Percentiles rank a stretch among this genome's conserved stretches.
These are phyloP conservation scores for Sphaerulina populicola DNA, from an alignment of 2,329 filamentous ascomycete genomes.

Conservation along the genomic window DNA sequence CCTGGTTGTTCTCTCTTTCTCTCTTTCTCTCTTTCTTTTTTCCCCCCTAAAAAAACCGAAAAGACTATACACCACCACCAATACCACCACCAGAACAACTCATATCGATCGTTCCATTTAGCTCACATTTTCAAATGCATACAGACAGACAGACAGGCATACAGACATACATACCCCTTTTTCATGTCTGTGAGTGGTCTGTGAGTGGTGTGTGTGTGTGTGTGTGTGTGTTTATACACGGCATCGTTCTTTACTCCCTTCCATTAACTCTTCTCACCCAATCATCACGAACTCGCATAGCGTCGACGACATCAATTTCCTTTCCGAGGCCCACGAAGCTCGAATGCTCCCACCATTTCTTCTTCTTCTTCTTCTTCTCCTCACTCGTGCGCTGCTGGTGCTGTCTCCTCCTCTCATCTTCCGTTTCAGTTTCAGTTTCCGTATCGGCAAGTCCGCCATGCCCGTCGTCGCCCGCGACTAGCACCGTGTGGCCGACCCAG, in stretches of 20 bases:
- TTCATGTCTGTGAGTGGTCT: not conserved
- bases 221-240: too few species aligned
- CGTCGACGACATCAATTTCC: constrained; percentile 81
- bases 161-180: not conserved
- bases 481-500: constrained; percentile 55
- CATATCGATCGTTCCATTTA: not conserved
- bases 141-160: too few species aligned
- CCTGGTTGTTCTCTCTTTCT: too few species aligned
- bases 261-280: constrained; percentile 73
- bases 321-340: constrained; percentile 79
- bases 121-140: not conserved
- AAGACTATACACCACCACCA: constrained; percentile 4
- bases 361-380: constrained; percentile 39
- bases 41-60: not conserved
- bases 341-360: constrained; percentile 69
- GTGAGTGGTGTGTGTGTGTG: too few species aligned
- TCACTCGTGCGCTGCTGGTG: too few species aligned
- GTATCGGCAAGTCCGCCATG: constrained; percentile 74
- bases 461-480: constrained; percentile 63
- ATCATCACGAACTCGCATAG: constrained; percentile 71
- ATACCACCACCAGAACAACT: not conserved
- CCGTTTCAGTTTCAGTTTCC: constrained; percentile 55
- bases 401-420: constrained; percentile 48
- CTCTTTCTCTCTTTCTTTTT: too few species aligned
- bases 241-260: constrained; percentile 29